phyloP scores from a whole-genome alignment of 2,329 filamentous ascomycete species.

The Aureobasidium zeae region DNA sequence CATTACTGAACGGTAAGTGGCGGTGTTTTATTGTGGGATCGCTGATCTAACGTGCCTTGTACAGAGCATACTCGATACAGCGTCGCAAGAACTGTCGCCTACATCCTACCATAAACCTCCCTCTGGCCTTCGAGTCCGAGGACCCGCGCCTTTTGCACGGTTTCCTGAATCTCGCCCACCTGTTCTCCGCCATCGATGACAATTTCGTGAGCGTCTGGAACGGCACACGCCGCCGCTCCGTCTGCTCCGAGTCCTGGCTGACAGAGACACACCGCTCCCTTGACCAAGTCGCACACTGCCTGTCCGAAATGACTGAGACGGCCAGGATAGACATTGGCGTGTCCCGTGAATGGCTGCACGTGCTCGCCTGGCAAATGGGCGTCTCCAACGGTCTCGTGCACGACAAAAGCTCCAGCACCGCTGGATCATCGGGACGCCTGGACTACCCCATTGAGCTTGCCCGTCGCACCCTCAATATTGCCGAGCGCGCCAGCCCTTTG shows the following conservation, averaged over 20 bases:
- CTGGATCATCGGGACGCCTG: constrained; percentile 28
- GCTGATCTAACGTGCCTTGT: neutral
- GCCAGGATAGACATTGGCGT: constrained; percentile 29
- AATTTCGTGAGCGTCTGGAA: constrained; percentile 29
- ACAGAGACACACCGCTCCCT: constrained; percentile 27
- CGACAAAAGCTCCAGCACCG: constrained; percentile 25
- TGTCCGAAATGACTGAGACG: constrained; percentile 27
- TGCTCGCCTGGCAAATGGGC: constrained; percentile 32
- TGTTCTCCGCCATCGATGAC: constrained; percentile 30
- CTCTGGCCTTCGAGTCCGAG: constrained; percentile 27
- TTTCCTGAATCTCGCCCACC: constrained; percentile 28
- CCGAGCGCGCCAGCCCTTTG: constrained; percentile 22
- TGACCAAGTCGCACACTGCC: constrained; percentile 24
- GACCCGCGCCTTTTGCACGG: constrained; percentile 28
- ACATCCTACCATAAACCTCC: constrained; percentile 25
- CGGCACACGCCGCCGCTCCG: constrained; percentile 23
- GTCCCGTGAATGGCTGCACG: constrained; percentile 29
- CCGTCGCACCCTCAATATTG: constrained; percentile 27
- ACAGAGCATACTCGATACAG: constrained; percentile 29
- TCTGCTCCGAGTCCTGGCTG: constrained; percentile 30
- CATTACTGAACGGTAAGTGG: constrained; percentile 25
- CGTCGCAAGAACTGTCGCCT: constrained; percentile 27
- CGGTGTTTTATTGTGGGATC: neutral
- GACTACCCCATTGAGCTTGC: constrained; percentile 31
- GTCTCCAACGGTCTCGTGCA: constrained; percentile 30